Base-by-base conservation (phyloP, 1,284 basidiomycete species). In the Dichomitus squalens region DNA sequence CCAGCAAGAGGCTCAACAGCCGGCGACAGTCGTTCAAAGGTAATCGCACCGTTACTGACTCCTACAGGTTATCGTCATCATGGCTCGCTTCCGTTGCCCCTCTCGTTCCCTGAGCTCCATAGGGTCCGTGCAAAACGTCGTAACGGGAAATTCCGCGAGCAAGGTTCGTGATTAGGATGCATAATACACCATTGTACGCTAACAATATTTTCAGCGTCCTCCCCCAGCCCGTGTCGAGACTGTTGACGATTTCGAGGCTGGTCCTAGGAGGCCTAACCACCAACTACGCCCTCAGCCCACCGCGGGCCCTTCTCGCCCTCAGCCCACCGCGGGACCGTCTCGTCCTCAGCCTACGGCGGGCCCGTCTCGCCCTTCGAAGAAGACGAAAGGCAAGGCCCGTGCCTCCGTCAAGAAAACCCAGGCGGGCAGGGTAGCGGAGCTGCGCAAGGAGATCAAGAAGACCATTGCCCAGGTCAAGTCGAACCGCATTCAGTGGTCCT, bases 401-500 rank as follows among this genome's bases (percentile, higher is more conserved):
- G 53, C 50, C n/a, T 53, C 53, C 20, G 27, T 48, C 16, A 51
- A 57, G 41, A 52, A 51, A 49, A 38, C 6, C n/a, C 8, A 49
- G 31, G 21, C 50, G 6, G 35, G 49, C 18, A 21, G 59, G 33
- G 64, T 57, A 29, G 61, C 62, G 39, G 52, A 55, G 44, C 25
- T 56, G 11, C 46, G 57, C 39, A 65, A 60, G 56, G 47, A 52
- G 57, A 35, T 58, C 35, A 69, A 67, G 55, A 58, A 66, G 53
- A 62, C 52, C 36, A 50, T 33, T 18, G 29, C 20, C 7, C 44
- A 49, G 21, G 35, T 60, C 47, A 41, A 59, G 40, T 12, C 43
- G n/a, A 34, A 55, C 40, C 36, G 46, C 40, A 55, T 52, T 2
- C 29, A 47, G 44, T 70, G 68, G 41, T 72, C 72, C 21, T 73